Conservation (phyloP, 2,329 filamentous ascomycete genomes). For the Scopulariopsis brevicaulis region DNA sequence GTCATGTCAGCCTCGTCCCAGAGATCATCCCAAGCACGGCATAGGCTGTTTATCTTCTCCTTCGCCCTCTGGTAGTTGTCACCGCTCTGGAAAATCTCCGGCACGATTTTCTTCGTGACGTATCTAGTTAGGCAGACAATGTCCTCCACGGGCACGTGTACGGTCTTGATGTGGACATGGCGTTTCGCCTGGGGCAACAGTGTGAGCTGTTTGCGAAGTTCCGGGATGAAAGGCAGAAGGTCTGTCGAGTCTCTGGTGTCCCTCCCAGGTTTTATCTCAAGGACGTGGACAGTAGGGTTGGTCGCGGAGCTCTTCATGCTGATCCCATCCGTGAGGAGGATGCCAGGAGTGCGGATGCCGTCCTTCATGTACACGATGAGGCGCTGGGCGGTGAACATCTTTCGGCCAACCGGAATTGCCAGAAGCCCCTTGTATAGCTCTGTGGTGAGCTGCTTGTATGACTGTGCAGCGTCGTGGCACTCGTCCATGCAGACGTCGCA, state of each 20-base stretch:
- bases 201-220: slow-evolving; percentile 57
- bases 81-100: slow-evolving; percentile 44
- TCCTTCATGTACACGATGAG: slow-evolving; percentile 79
- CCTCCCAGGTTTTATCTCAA: slow-evolving; percentile 62
- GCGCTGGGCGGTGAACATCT: slow-evolving; percentile 65
- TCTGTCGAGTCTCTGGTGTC: slow-evolving; percentile 70
- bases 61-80: slow-evolving; percentile 44
- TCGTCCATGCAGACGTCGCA: slow-evolving; percentile 72
- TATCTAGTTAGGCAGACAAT: slow-evolving; percentile 77
- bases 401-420: slow-evolving; percentile 69
- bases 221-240: slow-evolving; percentile 69
- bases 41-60: slow-evolving; percentile 57
- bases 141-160: slow-evolving; percentile 62
- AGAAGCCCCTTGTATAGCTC: slow-evolving; percentile 70
- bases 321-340: slow-evolving; percentile 67
- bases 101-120: slow-evolving; percentile 43
- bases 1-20: slow-evolving; percentile 82
- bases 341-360: slow-evolving; percentile 69
- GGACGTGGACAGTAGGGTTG: slow-evolving; percentile 61
- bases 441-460: slow-evolving; percentile 66
- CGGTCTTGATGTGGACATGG: slow-evolving; percentile 56
- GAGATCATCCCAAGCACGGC: slow-evolving; percentile 60
- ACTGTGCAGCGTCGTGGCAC: slow-evolving; percentile 73
- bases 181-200: slow-evolving; percentile 53
- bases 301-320: slow-evolving; percentile 44